phyloP scores from a whole-genome alignment of 345 rosid genomes.

The Populus ilicifolia region DNA sequence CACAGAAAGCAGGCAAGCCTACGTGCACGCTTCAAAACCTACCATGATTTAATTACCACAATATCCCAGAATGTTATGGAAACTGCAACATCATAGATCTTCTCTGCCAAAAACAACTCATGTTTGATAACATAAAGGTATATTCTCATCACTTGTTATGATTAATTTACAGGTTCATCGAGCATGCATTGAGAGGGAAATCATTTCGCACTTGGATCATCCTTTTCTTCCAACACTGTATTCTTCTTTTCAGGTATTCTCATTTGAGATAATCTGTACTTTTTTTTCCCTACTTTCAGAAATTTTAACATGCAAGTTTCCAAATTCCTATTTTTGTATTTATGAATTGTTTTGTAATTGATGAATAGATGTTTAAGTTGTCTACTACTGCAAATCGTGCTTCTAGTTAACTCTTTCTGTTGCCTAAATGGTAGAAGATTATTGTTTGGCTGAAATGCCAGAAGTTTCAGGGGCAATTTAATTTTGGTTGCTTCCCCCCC shows the following conservation, averaged over 20 bases:
- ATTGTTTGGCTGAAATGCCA: neutral
- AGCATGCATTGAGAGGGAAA: constrained; percentile 91
- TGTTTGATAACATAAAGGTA: neutral
- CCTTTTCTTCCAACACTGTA: constrained; percentile 93
- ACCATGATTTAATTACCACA: neutral
- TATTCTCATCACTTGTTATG: neutral
- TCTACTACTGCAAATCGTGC: neutral
- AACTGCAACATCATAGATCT: neutral
- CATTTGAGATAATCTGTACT: neutral
- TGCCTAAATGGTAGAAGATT: neutral
- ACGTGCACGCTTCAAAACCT: neutral
- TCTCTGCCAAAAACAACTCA: neutral
- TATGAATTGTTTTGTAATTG: neutral
- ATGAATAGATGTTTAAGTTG: neutral
- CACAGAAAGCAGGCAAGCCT: neutral
- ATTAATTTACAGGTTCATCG: constrained; percentile 67
- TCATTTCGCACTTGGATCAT: constrained; percentile 82
- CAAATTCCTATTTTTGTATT: neutral
- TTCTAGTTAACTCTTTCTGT: neutral
- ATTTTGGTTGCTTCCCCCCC: neutral
- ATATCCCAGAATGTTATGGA: neutral
- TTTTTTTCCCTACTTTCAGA: neutral
- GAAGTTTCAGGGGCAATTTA: neutral
- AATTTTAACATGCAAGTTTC: neutral
- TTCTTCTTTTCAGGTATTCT: constrained; percentile 80